A percentile compares a stretch with the other conserved stretches of the same genome.
These are phyloP conservation scores for Thermothelomyces thermophilus DNA, from an alignment of 2,329 filamentous ascomycete genomes.

Conservation along the genomic window DNA sequence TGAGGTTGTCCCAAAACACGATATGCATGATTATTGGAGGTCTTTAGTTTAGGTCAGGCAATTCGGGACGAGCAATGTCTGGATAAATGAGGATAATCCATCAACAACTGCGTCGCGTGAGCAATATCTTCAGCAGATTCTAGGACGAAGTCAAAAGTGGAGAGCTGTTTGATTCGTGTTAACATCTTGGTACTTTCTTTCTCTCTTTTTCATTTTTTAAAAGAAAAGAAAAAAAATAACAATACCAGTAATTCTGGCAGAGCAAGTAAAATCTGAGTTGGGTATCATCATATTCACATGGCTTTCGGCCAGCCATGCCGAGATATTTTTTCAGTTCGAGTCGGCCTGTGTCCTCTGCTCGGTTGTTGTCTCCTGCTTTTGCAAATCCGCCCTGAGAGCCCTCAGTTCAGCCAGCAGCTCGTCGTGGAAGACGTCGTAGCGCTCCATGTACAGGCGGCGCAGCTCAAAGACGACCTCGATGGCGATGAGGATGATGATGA, in stretches of 20 bases:
- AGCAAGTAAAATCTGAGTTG: slow-evolving; percentile 13
- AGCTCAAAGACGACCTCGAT: slow-evolving; percentile 90
- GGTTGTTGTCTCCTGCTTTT: not conserved
- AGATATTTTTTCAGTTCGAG: not conserved
- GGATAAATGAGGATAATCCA: too few species aligned
- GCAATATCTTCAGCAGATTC: too few species aligned
- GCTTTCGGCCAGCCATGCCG: not conserved
- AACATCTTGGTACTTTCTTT: too few species aligned
- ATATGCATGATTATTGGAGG: too few species aligned
- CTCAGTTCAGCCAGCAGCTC: slow-evolving; percentile 19
- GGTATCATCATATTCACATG: slow-evolving; percentile 16
- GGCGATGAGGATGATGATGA: slow-evolving; percentile 88
- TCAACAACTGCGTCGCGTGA: too few species aligned
- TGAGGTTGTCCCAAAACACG: too few species aligned
- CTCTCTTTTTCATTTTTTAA: too few species aligned
- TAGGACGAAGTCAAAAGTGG: too few species aligned
- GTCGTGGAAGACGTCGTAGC: slow-evolving; percentile 23
- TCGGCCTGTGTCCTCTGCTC: not conserved
- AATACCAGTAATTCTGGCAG: not conserved
- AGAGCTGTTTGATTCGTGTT: too few species aligned
- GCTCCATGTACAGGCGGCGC: slow-evolving; percentile 59
- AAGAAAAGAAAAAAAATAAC: too few species aligned
- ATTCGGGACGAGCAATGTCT: too few species aligned
- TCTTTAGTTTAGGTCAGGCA: too few species aligned
- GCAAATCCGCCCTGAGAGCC: slow-evolving; percentile 14